A percentile compares a stretch with the other conserved stretches of the same genome.
phyloP scores from a whole-genome alignment of 148 eudicot species.

The Diospyros kaki region DNA sequence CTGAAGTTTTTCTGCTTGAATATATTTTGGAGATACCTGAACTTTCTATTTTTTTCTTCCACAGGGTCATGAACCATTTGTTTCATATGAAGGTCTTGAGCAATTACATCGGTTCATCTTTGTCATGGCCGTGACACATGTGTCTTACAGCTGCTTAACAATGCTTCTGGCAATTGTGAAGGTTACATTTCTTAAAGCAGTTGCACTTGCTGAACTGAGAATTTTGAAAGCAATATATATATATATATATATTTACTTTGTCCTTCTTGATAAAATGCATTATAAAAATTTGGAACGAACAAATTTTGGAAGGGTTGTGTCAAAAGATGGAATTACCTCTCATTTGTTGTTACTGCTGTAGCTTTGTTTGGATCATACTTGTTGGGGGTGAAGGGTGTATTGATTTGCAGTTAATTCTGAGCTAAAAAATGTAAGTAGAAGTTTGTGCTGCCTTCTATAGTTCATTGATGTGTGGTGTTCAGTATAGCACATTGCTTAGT shows the following conservation, averaged over 20 bases:
- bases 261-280: background rate
- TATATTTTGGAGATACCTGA: background rate
- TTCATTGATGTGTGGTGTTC: too few species aligned
- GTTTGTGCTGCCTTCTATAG: too few species aligned
- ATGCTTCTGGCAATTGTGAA: conserved; percentile 97
- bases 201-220: conserved; percentile 8
- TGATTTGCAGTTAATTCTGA: background rate
- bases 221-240: background rate
- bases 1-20: conserved; percentile 2
- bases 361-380: too few species aligned
- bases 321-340: too few species aligned
- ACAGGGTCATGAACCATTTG: conserved; percentile 88
- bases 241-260: too few species aligned
- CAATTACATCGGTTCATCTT: conserved; percentile 96
- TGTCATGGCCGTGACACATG: conserved; percentile 97
- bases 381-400: too few species aligned
- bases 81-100: conserved; percentile 96
- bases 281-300: too few species aligned
- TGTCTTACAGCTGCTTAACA: conserved; percentile 94
- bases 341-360: too few species aligned
- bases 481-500: too few species aligned
- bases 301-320: too few species aligned
- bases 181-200: conserved; percentile 39
- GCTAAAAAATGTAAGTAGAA: background rate
- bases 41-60: conserved; percentile 10